Percentiles rank a stretch among this genome's conserved stretches.
Conservation (phyloP, 345 rosid species). For the Punica granatum region DNA sequence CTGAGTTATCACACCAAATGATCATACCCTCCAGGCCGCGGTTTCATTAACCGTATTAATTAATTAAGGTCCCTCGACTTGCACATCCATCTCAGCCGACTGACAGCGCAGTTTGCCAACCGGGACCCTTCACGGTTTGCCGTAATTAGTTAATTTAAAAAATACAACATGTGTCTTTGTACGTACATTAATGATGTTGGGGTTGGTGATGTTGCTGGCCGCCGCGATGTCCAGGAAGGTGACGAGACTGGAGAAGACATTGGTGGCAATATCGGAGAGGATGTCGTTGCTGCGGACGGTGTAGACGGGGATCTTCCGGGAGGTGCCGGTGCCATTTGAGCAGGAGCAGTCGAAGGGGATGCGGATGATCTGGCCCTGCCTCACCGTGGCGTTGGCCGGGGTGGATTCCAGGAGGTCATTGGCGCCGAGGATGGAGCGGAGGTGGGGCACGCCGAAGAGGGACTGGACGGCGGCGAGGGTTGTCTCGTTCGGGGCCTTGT, state of each 20-base stretch:
- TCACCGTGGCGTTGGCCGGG: constrained; percentile 4
- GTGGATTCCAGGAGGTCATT: constrained; percentile 41
- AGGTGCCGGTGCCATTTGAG: constrained; percentile 44
- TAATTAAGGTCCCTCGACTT: too few relatives aligned
- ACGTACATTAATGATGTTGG: constrained; percentile 12
- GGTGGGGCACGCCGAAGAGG: constrained; percentile 39
- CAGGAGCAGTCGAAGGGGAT: constrained; percentile 63
- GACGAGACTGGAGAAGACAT: constrained; percentile 26
- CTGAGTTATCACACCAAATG: too few relatives aligned
- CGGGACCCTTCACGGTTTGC: too few relatives aligned
- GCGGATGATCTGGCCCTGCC: constrained; percentile 16
- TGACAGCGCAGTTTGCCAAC: too few relatives aligned
- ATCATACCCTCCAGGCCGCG: too few relatives aligned
- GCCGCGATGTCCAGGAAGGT: constrained; percentile 21
- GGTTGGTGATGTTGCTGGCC: constrained; percentile 21
- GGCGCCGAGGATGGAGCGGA: constrained; percentile 44
- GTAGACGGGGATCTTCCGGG: constrained; percentile 36
- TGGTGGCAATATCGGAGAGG: constrained; percentile 30
- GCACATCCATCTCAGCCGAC: too few relatives aligned
- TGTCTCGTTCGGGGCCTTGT: constrained; percentile 38
- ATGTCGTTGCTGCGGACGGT: constrained; percentile 30
- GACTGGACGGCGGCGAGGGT: constrained; percentile 29
- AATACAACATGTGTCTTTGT: too few relatives aligned
- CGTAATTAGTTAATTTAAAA: too few relatives aligned
- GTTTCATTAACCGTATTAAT: too few relatives aligned